Evolutionary conservation across 2,329 filamentous ascomycete genomes (phyloP).

Genomic region (Ascochyta clinopodiicola): DNA sequence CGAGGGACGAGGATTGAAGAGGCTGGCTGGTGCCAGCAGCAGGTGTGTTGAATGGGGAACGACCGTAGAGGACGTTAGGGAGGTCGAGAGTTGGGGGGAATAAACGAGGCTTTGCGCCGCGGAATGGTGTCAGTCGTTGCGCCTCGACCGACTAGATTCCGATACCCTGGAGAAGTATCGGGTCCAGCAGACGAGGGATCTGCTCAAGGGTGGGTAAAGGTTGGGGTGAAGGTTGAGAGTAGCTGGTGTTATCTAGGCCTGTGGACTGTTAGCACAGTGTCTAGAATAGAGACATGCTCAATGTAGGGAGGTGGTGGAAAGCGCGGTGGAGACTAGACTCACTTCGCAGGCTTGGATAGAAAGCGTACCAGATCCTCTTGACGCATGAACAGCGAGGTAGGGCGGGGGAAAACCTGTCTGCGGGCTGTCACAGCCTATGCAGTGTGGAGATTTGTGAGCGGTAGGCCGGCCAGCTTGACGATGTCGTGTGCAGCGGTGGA

Average conservation of each 20-base stretch:
- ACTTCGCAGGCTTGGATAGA: slow-evolving; percentile 95
- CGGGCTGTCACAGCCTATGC: slow-evolving; percentile 48
- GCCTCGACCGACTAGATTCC: slow-evolving; percentile 74
- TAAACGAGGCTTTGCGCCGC: slow-evolving; percentile 79
- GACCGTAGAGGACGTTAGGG: slow-evolving; percentile 84
- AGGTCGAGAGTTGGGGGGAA: slow-evolving; percentile 82
- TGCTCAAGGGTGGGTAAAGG: slow-evolving; percentile 53
- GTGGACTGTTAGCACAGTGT: slow-evolving; percentile 21
- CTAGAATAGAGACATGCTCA: not conserved
- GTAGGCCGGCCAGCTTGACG: slow-evolving; percentile 46
- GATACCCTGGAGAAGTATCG: slow-evolving; percentile 86
- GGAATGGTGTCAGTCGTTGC: slow-evolving; percentile 81
- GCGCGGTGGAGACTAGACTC: slow-evolving; percentile 49
- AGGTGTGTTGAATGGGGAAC: slow-evolving; percentile 59
- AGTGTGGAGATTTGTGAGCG: slow-evolving; percentile 25
- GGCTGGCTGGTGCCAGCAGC: slow-evolving; percentile 90
- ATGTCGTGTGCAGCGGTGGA: slow-evolving; percentile 11
- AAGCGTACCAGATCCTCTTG: slow-evolving; percentile 88
- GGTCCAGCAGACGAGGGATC: slow-evolving; percentile 79
- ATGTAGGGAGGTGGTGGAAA: not conserved
- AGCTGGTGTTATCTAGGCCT: slow-evolving; percentile 73
- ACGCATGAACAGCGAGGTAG: slow-evolving; percentile 72
- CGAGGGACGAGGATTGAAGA: slow-evolving; percentile 62
- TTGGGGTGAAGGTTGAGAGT: slow-evolving; percentile 43
- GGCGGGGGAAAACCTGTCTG: slow-evolving; percentile 35